These are phyloP conservation scores for Alternaria sp. DNA, from an alignment of 2,329 filamentous ascomycete genomes.

Conservation along the genomic window DNA sequence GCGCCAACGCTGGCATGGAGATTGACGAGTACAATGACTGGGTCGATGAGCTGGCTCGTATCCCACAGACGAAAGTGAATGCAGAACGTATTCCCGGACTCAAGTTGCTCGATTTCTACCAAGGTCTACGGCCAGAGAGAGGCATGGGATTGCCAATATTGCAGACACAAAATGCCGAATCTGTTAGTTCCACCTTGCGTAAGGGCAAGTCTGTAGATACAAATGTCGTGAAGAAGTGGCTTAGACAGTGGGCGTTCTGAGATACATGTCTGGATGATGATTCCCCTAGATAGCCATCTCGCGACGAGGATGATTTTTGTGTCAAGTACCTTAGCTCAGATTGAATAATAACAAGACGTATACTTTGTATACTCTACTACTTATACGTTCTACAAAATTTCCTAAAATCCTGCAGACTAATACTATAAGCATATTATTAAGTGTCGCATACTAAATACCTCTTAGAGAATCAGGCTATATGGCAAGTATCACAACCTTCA, in stretches of 20 bases:
- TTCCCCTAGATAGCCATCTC: no score
- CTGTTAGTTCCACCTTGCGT: not conserved
- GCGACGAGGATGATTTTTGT: no score
- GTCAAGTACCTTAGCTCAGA: no score
- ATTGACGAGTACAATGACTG: conserved; percentile 1
- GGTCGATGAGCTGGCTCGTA: conserved; percentile 4
- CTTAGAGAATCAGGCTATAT: no score
- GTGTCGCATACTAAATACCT: no score
- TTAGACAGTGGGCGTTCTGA: conserved; percentile 11
- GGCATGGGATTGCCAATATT: not conserved
- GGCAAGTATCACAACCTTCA: no score
- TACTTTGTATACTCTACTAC: no score
- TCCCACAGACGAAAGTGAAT: conserved; percentile 9
- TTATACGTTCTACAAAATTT: no score
- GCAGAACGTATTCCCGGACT: conserved; percentile 8
- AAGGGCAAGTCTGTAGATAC: not conserved
- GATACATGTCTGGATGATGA: no score
- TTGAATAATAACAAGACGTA: no score
- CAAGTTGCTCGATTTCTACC: conserved; percentile 11
- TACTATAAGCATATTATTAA: no score
- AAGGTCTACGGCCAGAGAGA: not conserved
- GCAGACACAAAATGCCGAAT: not conserved
- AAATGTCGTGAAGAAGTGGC: not conserved
- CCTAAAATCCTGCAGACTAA: no score
- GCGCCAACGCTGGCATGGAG: not conserved